These are phyloP conservation scores for Astrothelium subdiscretum DNA, from an alignment of 495 filamentous ascomycete genomes.

Conservation along the genomic window DNA sequence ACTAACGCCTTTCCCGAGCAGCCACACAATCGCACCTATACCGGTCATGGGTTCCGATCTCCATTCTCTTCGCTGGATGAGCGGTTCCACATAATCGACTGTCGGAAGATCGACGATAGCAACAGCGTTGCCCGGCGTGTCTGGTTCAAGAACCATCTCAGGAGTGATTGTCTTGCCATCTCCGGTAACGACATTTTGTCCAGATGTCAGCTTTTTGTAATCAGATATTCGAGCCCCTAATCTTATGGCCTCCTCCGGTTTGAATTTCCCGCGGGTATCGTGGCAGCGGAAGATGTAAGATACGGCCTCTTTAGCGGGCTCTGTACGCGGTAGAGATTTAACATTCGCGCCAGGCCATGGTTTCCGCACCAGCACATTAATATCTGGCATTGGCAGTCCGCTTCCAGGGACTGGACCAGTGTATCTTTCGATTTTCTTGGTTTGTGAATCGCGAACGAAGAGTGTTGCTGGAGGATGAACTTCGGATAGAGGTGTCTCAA, in stretches of 20 bases:
- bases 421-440: constrained; percentile 55
- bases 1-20: constrained; percentile 56
- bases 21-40: constrained; percentile 67
- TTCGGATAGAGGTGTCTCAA: constrained; percentile 49
- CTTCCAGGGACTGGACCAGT: constrained; percentile 49
- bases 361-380: constrained; percentile 60
- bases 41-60: constrained; percentile 49
- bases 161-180: constrained; percentile 49
- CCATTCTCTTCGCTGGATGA: constrained; percentile 68
- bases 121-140: constrained; percentile 49
- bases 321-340: constrained; percentile 50
- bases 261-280: constrained; percentile 68
- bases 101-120: constrained; percentile 72
- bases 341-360: constrained; percentile 74
- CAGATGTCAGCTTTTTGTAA: constrained; percentile 39
- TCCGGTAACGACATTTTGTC: constrained; percentile 39
- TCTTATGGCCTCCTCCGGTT: constrained; percentile 44
- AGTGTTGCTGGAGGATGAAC: constrained; percentile 57
- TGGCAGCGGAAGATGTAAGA: constrained; percentile 77
- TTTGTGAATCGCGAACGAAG: constrained; percentile 53
- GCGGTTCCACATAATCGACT: constrained; percentile 48
- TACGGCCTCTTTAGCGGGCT: constrained; percentile 51
- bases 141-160: constrained; percentile 53
- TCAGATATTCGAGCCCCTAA: constrained; percentile 44
- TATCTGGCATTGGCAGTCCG: constrained; percentile 40